These are phyloP conservation scores for Pythium volutum DNA, from an alignment of 352 stramenopile genomes.

Conservation along the genomic window DNA sequence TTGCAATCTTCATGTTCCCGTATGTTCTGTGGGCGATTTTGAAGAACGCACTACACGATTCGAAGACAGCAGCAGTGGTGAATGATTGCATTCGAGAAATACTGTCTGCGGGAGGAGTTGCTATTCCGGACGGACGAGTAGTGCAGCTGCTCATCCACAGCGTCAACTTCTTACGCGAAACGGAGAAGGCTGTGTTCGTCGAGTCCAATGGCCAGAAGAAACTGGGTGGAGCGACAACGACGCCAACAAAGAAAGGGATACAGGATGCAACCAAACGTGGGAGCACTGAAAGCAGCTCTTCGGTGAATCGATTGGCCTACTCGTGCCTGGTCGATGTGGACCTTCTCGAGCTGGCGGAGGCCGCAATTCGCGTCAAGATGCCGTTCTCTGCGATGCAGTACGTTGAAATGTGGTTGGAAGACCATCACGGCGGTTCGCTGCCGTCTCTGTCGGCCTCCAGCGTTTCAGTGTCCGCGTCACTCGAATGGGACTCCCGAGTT, in stretches of 20 bases:
- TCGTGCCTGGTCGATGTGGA: slow-evolving; percentile 58
- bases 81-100: slow-evolving; percentile 47
- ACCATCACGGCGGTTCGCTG: slow-evolving; percentile 43
- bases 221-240: not conserved
- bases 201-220: slow-evolving; percentile 44
- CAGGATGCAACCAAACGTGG: not conserved
- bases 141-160: slow-evolving; percentile 74
- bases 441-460: slow-evolving; percentile 30
- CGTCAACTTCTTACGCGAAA: slow-evolving; percentile 80
- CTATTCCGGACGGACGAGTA: slow-evolving; percentile 23
- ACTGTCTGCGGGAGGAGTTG: slow-evolving; percentile 12
- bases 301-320: slow-evolving; percentile 41
- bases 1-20: slow-evolving; percentile 78
- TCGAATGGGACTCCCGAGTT: slow-evolving; percentile 28
- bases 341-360: slow-evolving; percentile 58
- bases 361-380: slow-evolving; percentile 75
- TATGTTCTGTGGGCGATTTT: slow-evolving; percentile 49
- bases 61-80: slow-evolving; percentile 24
- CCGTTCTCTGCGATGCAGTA: slow-evolving; percentile 88
- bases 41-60: slow-evolving; percentile 12
- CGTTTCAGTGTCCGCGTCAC: not conserved
- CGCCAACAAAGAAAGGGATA: not conserved
- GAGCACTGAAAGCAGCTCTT: slow-evolving; percentile 8
- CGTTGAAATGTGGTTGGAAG: slow-evolving; percentile 86
- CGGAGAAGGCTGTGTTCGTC: slow-evolving; percentile 70